Percentiles rank a stretch among this genome's conserved stretches.
phyloP scores from a whole-genome alignment of 116 monocot genomes.

The Iris pallida region DNA sequence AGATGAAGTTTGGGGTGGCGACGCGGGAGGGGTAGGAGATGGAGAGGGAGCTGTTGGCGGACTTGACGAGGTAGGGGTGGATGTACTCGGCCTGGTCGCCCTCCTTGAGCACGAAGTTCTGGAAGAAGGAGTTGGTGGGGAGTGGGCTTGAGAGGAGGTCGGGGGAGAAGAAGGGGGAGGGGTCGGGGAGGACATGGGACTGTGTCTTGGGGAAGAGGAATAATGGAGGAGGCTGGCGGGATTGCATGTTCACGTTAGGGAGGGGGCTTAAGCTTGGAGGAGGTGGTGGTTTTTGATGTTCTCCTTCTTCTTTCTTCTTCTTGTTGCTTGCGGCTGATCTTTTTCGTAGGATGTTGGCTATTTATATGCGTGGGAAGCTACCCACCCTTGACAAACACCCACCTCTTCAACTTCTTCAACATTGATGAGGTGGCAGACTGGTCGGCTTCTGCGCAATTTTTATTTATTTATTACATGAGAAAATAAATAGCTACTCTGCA shows the following conservation, averaged over 20 bases:
- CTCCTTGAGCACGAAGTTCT: slow-evolving; percentile 66
- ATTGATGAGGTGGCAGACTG: too few species aligned
- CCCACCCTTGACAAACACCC: too few species aligned
- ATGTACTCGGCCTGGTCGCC: slow-evolving; percentile 84
- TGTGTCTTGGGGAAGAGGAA: slow-evolving; percentile 53
- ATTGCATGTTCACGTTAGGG: too few species aligned
- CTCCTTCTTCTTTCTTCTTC: slow-evolving; percentile 16
- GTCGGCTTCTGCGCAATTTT: too few species aligned
- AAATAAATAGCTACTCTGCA: too few species aligned
- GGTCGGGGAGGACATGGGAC: slow-evolving; percentile 57
- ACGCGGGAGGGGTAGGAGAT: slow-evolving; percentile 58
- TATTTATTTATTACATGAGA: too few species aligned
- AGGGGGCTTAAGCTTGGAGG: too few species aligned
- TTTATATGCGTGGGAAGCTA: too few species aligned
- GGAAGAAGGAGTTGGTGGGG: slow-evolving; percentile 97
- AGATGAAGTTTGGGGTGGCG: slow-evolving; percentile 44
- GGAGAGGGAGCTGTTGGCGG: slow-evolving; percentile 35
- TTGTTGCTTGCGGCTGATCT: slow-evolving; percentile 6
- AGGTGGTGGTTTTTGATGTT: background rate
- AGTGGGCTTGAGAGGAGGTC: slow-evolving; percentile 56
- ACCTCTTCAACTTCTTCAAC: slow-evolving; percentile 12
- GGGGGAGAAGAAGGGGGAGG: slow-evolving; percentile 70
- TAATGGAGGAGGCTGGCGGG: too few species aligned
- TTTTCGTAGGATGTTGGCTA: too few species aligned
- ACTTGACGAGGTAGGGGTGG: slow-evolving; percentile 71